phyloP scores from a whole-genome alignment of 495 filamentous ascomycete genomes.

The Penicillium macrosclerotiorum region DNA sequence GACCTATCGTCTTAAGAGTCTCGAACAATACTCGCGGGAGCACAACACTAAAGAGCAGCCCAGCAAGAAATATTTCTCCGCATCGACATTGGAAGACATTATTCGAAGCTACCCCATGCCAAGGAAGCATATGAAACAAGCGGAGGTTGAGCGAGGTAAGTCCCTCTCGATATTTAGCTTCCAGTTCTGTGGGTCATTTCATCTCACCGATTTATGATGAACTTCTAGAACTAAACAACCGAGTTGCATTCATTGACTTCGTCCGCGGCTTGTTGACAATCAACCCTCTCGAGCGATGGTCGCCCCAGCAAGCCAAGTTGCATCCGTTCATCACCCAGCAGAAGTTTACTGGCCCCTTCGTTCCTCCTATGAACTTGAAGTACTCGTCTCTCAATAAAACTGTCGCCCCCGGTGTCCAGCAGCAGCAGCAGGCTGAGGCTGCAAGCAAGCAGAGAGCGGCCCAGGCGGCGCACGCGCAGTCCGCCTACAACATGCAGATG shows the following conservation, averaged over 20 bases:
- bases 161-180: not conserved
- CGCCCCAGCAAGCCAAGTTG: conserved; percentile 93
- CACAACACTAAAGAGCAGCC: conserved; percentile 96
- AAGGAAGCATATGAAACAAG: conserved; percentile 98
- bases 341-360: conserved; percentile 92
- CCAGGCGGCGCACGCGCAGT: conserved; percentile 60
- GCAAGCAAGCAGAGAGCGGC: conserved; percentile 80
- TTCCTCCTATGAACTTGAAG: conserved; percentile 97
- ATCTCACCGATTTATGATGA: conserved; percentile 27
- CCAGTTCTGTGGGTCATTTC: not conserved
- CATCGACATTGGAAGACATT: conserved; percentile 90
- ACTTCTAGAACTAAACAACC: conserved; percentile 88
- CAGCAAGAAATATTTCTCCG: conserved; percentile 99
- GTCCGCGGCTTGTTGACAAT: conserved; percentile 93
- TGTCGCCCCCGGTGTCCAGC: conserved; percentile 92
- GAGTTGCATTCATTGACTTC: conserved; percentile 98
- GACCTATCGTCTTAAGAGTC: conserved; percentile 87
- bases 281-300: conserved; percentile 96
- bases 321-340: conserved; percentile 99
- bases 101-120: conserved; percentile 98
- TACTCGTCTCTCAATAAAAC: conserved; percentile 78
- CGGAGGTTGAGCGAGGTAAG: conserved; percentile 92
- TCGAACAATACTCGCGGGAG: conserved; percentile 96
- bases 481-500: conserved; percentile 59
- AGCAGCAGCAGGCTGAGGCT: conserved; percentile 92